Evolutionary conservation across 768 basidiomycete species (phyloP).

Genomic region (Suillus bovinus): DNA sequence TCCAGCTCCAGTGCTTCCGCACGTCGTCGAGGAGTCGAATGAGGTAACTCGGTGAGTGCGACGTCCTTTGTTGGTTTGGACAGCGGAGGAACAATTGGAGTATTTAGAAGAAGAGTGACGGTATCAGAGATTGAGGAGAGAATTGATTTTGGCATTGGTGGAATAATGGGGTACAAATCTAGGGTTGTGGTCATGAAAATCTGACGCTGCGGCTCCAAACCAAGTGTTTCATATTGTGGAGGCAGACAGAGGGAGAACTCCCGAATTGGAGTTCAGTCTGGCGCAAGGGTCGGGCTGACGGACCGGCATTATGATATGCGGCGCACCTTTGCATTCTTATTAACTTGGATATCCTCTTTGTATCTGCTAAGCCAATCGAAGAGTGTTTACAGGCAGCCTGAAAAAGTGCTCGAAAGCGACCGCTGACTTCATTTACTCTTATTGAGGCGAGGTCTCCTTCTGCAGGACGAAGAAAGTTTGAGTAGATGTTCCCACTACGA

Average conservation of each 20-base stretch:
- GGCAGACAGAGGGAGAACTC: not conserved
- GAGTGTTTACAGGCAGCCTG: too few species aligned
- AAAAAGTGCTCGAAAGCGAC: too few species aligned
- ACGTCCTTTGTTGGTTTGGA: conserved; percentile 12
- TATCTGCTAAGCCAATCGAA: too few species aligned
- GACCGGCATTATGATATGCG: too few species aligned
- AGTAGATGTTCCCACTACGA: too few species aligned
- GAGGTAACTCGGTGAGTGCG: conserved; percentile 21
- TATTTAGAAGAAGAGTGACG: conserved; percentile 21
- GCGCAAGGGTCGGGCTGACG: not conserved
- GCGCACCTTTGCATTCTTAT: too few species aligned
- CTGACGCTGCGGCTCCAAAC: too few species aligned
- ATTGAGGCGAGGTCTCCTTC: too few species aligned
- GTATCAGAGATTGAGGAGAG: conserved; percentile 19
- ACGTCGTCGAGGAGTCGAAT: not conserved
- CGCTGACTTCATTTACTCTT: too few species aligned
- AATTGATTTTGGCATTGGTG: conserved; percentile 9
- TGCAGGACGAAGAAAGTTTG: too few species aligned
- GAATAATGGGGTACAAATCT: not conserved
- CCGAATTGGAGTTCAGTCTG: not conserved
- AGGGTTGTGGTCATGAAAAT: not conserved
- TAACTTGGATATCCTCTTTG: too few species aligned
- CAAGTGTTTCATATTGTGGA: not conserved
- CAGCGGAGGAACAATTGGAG: conserved; percentile 21
- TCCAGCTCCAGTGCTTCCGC: conserved; percentile 1